Conservation (phyloP, 2,329 filamentous ascomycete species). For the Orbilia brochopaga region DNA sequence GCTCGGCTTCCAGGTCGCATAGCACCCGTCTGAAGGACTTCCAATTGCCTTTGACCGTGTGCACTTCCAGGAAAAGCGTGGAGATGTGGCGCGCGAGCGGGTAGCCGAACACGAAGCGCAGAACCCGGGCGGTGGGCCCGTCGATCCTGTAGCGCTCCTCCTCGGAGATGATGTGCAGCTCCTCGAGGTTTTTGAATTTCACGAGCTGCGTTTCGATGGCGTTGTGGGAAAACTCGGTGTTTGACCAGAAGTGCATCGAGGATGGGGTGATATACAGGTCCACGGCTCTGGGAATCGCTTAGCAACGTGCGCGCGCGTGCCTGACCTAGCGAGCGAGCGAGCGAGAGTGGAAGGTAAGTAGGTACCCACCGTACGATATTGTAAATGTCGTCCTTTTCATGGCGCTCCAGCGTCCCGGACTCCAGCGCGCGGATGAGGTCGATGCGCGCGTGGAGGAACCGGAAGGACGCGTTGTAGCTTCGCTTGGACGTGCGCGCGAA, state of each 20-base stretch:
- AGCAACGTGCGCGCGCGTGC: neutral
- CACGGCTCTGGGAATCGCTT: conserved; percentile 7
- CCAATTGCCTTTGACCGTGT: neutral
- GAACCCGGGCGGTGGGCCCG: conserved; percentile 3
- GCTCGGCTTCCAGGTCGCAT: neutral
- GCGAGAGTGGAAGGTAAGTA: neutral
- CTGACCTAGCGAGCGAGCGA: neutral
- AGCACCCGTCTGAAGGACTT: neutral
- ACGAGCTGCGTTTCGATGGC: neutral
- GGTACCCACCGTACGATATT: conserved; percentile 20
- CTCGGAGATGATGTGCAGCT: conserved; percentile 15
- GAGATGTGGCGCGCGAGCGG: conserved; percentile 12
- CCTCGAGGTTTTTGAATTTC: conserved; percentile 23
- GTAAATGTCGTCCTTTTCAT: conserved; percentile 21
- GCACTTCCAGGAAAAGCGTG: conserved; percentile 30
- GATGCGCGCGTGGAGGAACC: conserved; percentile 19
- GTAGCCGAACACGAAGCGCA: conserved; percentile 11
- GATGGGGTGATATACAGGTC: conserved; percentile 15
- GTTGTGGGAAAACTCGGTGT: neutral
- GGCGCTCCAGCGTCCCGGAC: conserved; percentile 26
- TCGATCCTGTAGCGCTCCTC: neutral
- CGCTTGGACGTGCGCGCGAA: conserved; percentile 20
- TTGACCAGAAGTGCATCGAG: conserved; percentile 18
- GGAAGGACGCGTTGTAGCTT: conserved; percentile 18
- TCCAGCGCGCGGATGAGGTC: conserved; percentile 10